These are phyloP conservation scores for Candida silvatica DNA, from an alignment of 805 yeast species.

Conservation along the genomic window DNA sequence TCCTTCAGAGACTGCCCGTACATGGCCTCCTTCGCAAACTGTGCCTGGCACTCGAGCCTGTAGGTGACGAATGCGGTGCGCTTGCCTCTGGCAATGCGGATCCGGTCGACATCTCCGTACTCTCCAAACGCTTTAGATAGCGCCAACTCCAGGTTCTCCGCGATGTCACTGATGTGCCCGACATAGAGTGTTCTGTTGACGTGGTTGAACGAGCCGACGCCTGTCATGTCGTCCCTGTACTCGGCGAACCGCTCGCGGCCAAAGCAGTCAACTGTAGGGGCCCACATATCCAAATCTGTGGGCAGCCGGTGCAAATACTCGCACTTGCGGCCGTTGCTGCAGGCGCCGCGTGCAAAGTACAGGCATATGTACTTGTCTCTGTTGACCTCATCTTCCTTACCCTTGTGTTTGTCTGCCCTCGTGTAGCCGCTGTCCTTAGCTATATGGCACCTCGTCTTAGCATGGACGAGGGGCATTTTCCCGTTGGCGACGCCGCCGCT, in stretches of 20 bases:
- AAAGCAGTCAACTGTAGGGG: constrained; percentile 76
- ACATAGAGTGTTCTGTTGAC: constrained; percentile 72
- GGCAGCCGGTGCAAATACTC: constrained; percentile 77
- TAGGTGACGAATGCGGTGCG: constrained; percentile 76
- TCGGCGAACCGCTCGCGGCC: constrained; percentile 81
- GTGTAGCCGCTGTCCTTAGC: constrained; percentile 69
- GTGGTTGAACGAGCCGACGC: constrained; percentile 72
- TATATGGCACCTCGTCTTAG: constrained; percentile 55
- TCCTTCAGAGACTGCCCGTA: constrained; percentile 56
- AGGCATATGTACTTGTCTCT: constrained; percentile 52
- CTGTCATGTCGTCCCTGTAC: constrained; percentile 89
- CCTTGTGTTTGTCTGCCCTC: constrained; percentile 43
- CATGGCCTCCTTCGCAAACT: constrained; percentile 95
- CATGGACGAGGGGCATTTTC: constrained; percentile 25
- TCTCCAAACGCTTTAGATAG: constrained; percentile 50
- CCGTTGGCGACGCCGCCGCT: constrained; percentile 61
- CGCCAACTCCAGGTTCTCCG: constrained; percentile 27
- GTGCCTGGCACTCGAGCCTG: constrained; percentile 65
- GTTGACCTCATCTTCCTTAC: constrained; percentile 18
- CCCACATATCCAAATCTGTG: constrained; percentile 41
- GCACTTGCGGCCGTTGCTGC: constrained; percentile 72
- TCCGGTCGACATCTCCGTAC: constrained; percentile 68
- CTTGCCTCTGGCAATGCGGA: constrained; percentile 51
- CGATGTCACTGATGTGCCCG: constrained; percentile 43
- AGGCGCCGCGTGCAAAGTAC: constrained; percentile 84